These are phyloP conservation scores for Trichophyton mentagrophytes DNA, from an alignment of 2,329 filamentous ascomycete genomes.

Conservation along the genomic window DNA sequence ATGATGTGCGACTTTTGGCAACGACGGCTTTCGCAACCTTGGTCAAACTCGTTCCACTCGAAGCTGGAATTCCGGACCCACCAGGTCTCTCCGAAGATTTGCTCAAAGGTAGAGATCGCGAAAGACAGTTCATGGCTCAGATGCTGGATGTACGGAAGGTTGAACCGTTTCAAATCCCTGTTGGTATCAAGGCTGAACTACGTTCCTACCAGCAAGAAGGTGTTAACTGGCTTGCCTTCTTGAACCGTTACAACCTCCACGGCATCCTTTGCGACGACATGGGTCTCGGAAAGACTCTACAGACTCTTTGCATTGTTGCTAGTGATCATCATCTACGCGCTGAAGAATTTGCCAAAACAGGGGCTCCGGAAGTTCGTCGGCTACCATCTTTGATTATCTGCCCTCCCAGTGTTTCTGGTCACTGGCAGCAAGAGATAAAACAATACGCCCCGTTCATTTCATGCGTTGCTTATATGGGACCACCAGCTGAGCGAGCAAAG, in stretches of 20 bases:
- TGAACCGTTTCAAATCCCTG: conserved; percentile 82
- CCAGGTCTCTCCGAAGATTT: conserved; percentile 82
- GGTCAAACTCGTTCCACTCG: conserved; percentile 90
- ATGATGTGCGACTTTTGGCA: conserved; percentile 83
- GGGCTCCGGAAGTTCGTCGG: conserved; percentile 61
- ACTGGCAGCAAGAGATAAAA: conserved; percentile 97
- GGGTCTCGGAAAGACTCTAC: conserved; percentile 94
- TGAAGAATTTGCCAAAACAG: conserved; percentile 76
- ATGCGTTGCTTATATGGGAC: conserved; percentile 81
- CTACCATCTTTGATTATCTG: conserved; percentile 91
- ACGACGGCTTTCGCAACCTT: conserved; percentile 95
- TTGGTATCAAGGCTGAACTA: conserved; percentile 91
- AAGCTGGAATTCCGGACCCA: conserved; percentile 93
- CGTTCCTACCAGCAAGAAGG: conserved; percentile 97
- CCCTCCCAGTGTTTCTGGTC: conserved; percentile 86
- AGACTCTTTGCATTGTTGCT: conserved; percentile 94
- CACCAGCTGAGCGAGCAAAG: conserved; percentile 64
- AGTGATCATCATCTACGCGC: conserved; percentile 92
- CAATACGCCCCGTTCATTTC: conserved; percentile 89
- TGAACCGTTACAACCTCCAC: conserved; percentile 95
- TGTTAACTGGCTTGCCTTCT: conserved; percentile 96
- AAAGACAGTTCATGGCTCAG: conserved; percentile 92
- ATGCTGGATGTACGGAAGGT: conserved; percentile 96
- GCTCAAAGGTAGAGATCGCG: conserved; percentile 78
- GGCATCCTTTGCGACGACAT: conserved; percentile 98